Evolutionary conservation across 73 alveolate genomes (phyloP).

Genomic region (Tetrahymena elliotti): DNA sequence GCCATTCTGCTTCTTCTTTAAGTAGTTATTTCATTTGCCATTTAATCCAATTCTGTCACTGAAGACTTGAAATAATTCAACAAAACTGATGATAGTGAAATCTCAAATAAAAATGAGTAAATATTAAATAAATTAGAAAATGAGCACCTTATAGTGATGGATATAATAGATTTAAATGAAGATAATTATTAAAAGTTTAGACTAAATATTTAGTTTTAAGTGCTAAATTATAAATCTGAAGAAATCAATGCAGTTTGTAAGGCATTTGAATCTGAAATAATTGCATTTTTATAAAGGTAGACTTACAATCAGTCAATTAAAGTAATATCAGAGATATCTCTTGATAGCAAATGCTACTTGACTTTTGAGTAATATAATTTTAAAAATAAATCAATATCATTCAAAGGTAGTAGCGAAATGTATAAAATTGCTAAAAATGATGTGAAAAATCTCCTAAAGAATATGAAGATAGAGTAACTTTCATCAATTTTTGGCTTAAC

Average conservation of each 20-base stretch:
- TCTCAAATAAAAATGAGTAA: background rate
- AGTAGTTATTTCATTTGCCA: background rate
- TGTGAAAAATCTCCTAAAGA: background rate
- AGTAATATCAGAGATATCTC: background rate
- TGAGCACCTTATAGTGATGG: background rate
- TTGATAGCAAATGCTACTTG: background rate
- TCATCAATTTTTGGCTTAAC: background rate
- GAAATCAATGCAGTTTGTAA: background rate
- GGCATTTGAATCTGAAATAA: background rate
- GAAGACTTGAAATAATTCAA: too few species aligned
- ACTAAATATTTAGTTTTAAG: too few species aligned
- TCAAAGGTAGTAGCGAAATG: background rate
- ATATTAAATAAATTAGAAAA: too few species aligned
- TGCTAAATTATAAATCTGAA: too few species aligned
- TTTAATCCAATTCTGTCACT: background rate
- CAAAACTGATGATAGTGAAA: background rate
- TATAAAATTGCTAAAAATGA: background rate
- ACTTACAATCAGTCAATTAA: background rate
- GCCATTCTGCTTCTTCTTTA: too few species aligned
- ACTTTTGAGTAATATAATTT: too few species aligned
- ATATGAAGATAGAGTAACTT: background rate
- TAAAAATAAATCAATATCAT: too few species aligned
- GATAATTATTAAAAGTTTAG: too few species aligned
- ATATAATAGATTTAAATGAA: background rate
- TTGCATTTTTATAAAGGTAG: background rate